Evolutionary conservation across 164 flowering plant genomes (phyloP), one percentile per base, ranked within the genome.

Genomic region (Magnolia changhungtana): DNA sequence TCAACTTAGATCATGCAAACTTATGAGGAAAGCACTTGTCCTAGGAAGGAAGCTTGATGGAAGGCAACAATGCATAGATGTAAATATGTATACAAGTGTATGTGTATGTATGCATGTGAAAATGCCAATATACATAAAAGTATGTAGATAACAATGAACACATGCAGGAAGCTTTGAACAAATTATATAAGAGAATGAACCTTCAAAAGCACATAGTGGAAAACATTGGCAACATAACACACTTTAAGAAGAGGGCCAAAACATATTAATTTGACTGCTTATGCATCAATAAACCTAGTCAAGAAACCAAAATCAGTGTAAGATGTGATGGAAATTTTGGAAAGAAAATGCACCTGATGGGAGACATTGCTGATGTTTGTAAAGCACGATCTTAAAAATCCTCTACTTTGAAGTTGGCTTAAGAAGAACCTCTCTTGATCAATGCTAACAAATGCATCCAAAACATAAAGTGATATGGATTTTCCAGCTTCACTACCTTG

Each of bases 401-500:
- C 98, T 83, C 98, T 87, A 77, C 97, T 96, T 81, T 94, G 95
- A 75, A 96, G 94, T 81, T 94, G 97, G 72, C 80, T 87, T 75
- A 96, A 83, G 84, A 96, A 92, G 85, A 88, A 91, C 84, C 86
- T 88, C 65, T 92, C 98, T 72, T 91, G 96, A 80, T 96, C 99
- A 78, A 92, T 83, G 79, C 90, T 85, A 77, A 94, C 83, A 77
- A 91, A 81, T 63, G 95, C 91, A 86, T 92, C 98, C 79, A 96
- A 82, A 73, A 96, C 92, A 89, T 88, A 91, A 18, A 91, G 81
- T 13, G 99, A 75, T 70, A 94, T 80, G 0, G 93, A 86, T 85
- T 90, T 94, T 69, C 90, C 95, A 80, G 93, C 88, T 85, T 94
- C 99, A 88, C 95, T 96, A 29, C 97, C 97, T 73, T 89, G 95